Conservation (phyloP, 192 early-diverging fungal genomes). For the Irineochytrium annulatum region DNA sequence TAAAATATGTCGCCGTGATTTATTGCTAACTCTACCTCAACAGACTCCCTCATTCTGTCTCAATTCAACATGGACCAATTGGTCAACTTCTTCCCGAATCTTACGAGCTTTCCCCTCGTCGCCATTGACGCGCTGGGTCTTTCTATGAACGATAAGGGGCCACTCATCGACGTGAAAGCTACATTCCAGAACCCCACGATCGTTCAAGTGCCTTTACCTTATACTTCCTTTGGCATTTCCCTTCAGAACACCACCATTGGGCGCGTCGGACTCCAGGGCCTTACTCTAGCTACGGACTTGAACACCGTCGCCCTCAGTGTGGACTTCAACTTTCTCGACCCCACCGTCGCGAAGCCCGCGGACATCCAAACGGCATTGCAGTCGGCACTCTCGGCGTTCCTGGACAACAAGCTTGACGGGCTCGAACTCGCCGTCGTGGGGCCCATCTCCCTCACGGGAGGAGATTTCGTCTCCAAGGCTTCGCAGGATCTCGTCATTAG, state of each 20-base stretch:
- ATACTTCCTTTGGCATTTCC: background rate
- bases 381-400: too few relatives aligned
- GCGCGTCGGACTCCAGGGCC: background rate
- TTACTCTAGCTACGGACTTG: background rate
- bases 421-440: background rate
- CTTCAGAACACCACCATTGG: background rate
- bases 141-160: background rate
- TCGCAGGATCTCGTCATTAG: background rate
- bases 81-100: background rate
- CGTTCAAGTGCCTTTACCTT: background rate
- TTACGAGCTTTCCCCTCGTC: background rate
- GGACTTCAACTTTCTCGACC: background rate
- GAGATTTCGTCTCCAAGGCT: background rate
- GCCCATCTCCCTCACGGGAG: background rate
- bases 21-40: background rate
- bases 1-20: background rate
- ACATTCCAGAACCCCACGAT: constrained; percentile 1
- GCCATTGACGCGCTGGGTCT: background rate
- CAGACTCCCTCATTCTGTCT: background rate
- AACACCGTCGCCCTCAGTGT: background rate
- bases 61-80: background rate
- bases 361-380: too few relatives aligned
- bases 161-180: background rate
- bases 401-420: background rate
- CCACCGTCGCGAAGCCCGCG: background rate